Evolutionary conservation across 371 early-diverging fungal genomes (phyloP), one percentile per base, ranked within the genome.

Genomic region (Catenaria anguillulae): DNA sequence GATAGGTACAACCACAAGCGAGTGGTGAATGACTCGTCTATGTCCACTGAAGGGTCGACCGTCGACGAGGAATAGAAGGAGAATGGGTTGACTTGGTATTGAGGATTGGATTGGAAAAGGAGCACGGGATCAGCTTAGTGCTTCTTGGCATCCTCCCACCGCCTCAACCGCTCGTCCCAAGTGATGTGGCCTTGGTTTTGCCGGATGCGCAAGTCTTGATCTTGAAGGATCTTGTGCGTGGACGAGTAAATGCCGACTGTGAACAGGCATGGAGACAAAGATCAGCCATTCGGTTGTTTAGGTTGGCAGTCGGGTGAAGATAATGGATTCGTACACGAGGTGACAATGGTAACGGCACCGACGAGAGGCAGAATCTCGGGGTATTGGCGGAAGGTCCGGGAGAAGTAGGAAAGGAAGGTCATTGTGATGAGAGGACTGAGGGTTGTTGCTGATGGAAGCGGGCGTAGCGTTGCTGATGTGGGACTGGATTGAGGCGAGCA

Each of bases 121-220:
- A n/a, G n/a, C n/a, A n/a, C 17, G n/a, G n/a, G n/a, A n/a, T n/a
- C n/a, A 46, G 2, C 46, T 46, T 46, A 46, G 23, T 46, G 46
- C 23, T 46, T 23, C 23, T 46, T 46, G 46, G 46, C 4, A 4
- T 37, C 52, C 29, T 50, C 21, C 29, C 24, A 12, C 31, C 13
- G 26, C 15, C 21, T 3, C 15, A 50, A 13, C 3, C 52, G 52
- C 52, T 50, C 52, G 2, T 50, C 29, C 52, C 52, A 50, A 17
- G 29, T 31, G 52, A 50, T 50, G 29, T 8, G 10, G 52, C 52
- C 52, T 1, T 50, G 52, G 52, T 50, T 50, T 10, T 26, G 29
- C 29, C 52, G 52, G 29, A 50, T 13, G 24, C 52, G 52, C 52
- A 50, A 31, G 52, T 50, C 52, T 8, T 50, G 52, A 31, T 50